Evolutionary conservation across 2,329 filamentous ascomycete species (phyloP).

Genomic region (Aspergillus versicolor): DNA sequence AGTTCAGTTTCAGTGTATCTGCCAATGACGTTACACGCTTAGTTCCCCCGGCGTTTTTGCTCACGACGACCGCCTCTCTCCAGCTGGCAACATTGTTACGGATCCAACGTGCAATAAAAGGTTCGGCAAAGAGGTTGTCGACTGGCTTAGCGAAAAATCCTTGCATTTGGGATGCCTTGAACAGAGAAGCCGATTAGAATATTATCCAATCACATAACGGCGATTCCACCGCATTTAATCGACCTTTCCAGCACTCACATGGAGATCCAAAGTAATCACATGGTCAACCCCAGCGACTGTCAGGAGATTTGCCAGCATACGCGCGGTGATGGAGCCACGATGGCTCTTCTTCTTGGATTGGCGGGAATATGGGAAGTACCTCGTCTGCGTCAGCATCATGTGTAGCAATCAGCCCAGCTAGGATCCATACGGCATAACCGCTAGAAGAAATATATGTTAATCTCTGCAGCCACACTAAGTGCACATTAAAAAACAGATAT

Average conservation of each 20-base stretch:
- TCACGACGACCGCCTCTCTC: constrained; percentile 89
- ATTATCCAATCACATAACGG: constrained; percentile 8
- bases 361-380: constrained; percentile 97
- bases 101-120: constrained; percentile 94
- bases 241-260: constrained; percentile 52
- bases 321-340: constrained; percentile 90
- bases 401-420: constrained; percentile 27
- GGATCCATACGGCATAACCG: constrained; percentile 49
- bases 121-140: constrained; percentile 95
- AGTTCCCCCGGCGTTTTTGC: constrained; percentile 95
- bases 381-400: constrained; percentile 41
- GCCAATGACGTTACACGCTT: constrained; percentile 95
- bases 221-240: constrained; percentile 1
- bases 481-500: background rate
- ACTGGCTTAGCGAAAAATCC: constrained; percentile 98
- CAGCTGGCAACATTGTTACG: constrained; percentile 82
- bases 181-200: constrained; percentile 19
- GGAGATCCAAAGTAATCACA: constrained; percentile 94
- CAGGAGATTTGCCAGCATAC: constrained; percentile 94
- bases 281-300: constrained; percentile 93
- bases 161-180: constrained; percentile 88
- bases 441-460: constrained; percentile 24
- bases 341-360: constrained; percentile 99
- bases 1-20: constrained; percentile 94
- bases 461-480: background rate